These are phyloP conservation scores for Kazachstania sp. DNA, from an alignment of 1,139 yeast species.

Conservation along the genomic window DNA sequence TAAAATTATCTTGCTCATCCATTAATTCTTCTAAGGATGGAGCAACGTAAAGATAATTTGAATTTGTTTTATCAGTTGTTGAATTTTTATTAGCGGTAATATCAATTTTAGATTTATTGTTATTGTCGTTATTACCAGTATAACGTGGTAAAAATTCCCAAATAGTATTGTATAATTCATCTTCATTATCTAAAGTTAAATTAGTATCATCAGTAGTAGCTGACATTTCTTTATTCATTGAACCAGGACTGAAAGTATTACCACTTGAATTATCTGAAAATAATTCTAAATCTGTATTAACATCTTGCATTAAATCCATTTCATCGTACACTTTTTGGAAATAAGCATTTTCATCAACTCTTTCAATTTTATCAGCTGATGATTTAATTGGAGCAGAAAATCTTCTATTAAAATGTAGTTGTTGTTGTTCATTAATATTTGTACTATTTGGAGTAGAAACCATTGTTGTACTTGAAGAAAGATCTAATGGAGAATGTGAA, in stretches of 20 bases:
- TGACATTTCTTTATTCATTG: slow-evolving; percentile 1
- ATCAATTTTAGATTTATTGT: background rate
- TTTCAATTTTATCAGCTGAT: background rate
- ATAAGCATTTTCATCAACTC: slow-evolving; percentile 1
- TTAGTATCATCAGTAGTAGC: background rate
- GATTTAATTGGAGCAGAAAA: slow-evolving; percentile 3
- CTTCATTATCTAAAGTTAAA: slow-evolving; percentile 6
- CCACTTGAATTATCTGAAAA: background rate
- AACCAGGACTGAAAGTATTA: slow-evolving; percentile 1
- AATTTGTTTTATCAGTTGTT: background rate
- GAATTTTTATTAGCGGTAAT: background rate
- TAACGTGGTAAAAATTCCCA: slow-evolving; percentile 13
- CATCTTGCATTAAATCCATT: slow-evolving; percentile 3
- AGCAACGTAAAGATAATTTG: slow-evolving; percentile 20
- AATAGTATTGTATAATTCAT: slow-evolving; percentile 9
- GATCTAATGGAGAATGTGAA: slow-evolving; percentile 5
- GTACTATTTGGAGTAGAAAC: slow-evolving; percentile 5
- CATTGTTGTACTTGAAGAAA: slow-evolving; percentile 5
- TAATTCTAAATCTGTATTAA: slow-evolving; percentile 2
- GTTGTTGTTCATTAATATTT: background rate
- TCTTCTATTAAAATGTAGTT: slow-evolving; percentile 1
- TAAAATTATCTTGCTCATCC: slow-evolving; percentile 25
- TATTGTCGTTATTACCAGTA: slow-evolving; percentile 3
- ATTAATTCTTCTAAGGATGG: slow-evolving; percentile 29
- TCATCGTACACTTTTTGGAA: slow-evolving; percentile 5